Conservation (phyloP, 1,284 basidiomycete genomes). For the Amylostereum areolatum region DNA sequence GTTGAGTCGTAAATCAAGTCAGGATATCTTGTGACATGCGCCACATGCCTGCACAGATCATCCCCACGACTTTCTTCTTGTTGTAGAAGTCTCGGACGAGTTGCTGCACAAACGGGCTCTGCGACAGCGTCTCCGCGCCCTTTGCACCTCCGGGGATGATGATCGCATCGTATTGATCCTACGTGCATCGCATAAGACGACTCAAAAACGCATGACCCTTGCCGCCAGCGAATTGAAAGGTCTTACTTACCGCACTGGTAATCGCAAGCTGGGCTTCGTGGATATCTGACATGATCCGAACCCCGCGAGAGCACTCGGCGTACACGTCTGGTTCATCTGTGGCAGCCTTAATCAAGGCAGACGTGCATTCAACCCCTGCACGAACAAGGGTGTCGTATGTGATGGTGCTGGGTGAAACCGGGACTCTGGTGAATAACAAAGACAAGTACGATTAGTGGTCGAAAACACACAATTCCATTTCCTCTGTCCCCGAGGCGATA, state of each 20-base stretch:
- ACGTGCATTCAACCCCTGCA: constrained; percentile 58
- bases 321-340: constrained; percentile 29
- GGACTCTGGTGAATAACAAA: constrained; percentile 3
- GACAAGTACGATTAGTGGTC: neutral
- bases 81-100: constrained; percentile 61
- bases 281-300: constrained; percentile 67
- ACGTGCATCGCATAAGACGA: constrained; percentile 3
- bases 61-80: constrained; percentile 61
- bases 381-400: constrained; percentile 77
- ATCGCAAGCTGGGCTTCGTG: constrained; percentile 33
- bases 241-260: neutral
- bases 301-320: constrained; percentile 63
- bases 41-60: constrained; percentile 74
- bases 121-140: constrained; percentile 72
- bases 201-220: neutral
- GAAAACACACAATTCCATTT: constrained; percentile 75
- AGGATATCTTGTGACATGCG: no score
- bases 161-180: constrained; percentile 63
- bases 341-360: constrained; percentile 54
- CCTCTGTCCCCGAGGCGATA: constrained; percentile 86
- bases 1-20: no score
- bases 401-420: constrained; percentile 52
- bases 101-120: constrained; percentile 52
- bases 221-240: neutral
- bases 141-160: constrained; percentile 79